Percentiles rank a stretch among this genome's conserved stretches.
phyloP scores from a whole-genome alignment of 179 eudicot species.

The Drosera spatulata region DNA sequence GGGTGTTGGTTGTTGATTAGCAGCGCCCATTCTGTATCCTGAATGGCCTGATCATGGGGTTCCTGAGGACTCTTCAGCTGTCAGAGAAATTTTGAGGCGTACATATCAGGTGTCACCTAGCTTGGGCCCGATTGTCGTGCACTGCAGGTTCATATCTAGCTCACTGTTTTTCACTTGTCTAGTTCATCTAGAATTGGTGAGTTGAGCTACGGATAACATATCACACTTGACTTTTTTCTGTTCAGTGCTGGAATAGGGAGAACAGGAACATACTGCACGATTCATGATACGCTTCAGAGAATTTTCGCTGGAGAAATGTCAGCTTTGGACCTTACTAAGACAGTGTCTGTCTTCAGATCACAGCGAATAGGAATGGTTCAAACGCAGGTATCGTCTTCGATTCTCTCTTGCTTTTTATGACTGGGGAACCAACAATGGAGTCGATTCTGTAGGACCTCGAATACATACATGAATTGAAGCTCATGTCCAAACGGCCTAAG shows the following conservation, averaged over 20 bases:
- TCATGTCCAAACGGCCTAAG: too few species aligned
- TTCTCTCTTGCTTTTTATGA: background rate
- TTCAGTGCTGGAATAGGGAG: conserved; percentile 98
- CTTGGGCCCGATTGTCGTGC: conserved; percentile 78
- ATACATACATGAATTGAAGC: too few species aligned
- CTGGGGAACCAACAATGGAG: background rate
- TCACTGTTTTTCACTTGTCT: conserved; percentile 1
- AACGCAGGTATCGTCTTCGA: conserved; percentile 42
- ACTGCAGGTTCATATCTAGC: conserved; percentile 66
- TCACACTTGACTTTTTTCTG: conserved; percentile 8
- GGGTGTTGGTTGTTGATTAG: too few species aligned
- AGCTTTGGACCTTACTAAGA: conserved; percentile 62
- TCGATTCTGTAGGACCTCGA: too few species aligned
- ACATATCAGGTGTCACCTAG: conserved; percentile 39
- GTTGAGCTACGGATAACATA: background rate
- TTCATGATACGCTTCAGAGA: conserved; percentile 77
- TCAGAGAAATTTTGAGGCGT: conserved; percentile 70
- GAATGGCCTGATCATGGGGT: conserved; percentile 99
- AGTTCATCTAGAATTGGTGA: background rate
- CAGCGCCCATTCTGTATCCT: conserved; percentile 87
- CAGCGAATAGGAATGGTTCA: conserved; percentile 97
- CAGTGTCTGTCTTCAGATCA: conserved; percentile 60
- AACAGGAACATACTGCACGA: conserved; percentile 84
- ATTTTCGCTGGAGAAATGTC: conserved; percentile 75
- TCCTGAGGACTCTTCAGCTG: conserved; percentile 66